Evolutionary conservation across 352 stramenopile genomes (phyloP), one percentile per base, ranked within the genome.

Genomic region (Phytophthora ramorum): DNA sequence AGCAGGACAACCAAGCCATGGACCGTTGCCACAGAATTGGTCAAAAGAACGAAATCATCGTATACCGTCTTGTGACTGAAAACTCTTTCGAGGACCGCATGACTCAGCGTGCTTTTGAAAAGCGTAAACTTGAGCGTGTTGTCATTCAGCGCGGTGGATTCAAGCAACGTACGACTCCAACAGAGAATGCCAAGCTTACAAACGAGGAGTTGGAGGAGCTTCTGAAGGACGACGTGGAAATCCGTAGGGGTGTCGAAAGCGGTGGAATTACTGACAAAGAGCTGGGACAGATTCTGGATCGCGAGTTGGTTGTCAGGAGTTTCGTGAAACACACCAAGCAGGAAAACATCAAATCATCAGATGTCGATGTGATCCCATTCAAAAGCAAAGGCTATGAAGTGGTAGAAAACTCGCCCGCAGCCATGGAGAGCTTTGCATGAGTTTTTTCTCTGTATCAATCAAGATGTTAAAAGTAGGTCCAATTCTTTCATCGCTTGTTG

Each of bases 21-120:
- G 92, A 98, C 62, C 87, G 92, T 46, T 95, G 85, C 58, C 92
- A 98, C 63, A 82, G 92, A 63, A 96, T 98, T 49, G 92, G 92
- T 12, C 92, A 98, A 73, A 97, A 75, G 38, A 94, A 94, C 55
- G 80, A 94, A 60, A 90, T 97, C 55, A 82, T 87, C 26, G 93
- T 99, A 17, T 98, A 98, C 69, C 89, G 95, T 2, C 78, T 98
- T 47, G 89, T 98, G 56, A 96, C 95, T 13, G 86, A 95, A 49
- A 96, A 97, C 65, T 98, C 90, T 46, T 96, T 98, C 37, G 96
- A 99, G 73, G 93, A 98, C 68, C 92, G 92, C 24, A 98, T 98
- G 72, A 87, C 98, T 30, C 82, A 97, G 65, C 83, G 89, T 26
- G 87, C 90, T 12, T 89, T 97, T 40, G 92, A 97, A 66, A 98